Evolutionary conservation across 345 rosid species (phyloP), one percentile per base, ranked within the genome.

Genomic region (Salix brachista): DNA sequence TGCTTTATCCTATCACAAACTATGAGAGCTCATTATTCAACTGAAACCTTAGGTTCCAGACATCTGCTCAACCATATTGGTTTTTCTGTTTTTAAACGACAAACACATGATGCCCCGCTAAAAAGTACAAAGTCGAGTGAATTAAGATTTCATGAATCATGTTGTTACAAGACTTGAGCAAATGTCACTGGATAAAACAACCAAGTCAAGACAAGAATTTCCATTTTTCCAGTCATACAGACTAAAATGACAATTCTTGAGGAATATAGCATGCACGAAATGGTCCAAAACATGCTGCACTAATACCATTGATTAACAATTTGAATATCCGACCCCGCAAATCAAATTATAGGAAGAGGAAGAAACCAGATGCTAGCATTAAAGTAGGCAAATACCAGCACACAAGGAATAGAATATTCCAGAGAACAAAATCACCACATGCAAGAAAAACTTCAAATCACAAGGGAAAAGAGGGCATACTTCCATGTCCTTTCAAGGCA

Each of bases 381-480:
- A 26, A 23, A 69, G 37, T 25, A 42, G 37, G 23, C 34, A 76
- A 19, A 8, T 37, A 66, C 5, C 54, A 12, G 8, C 21, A 36
- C 28, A 58, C 62, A 34, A 23, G 14, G 21, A 5, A 18, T 4
- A 58, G 14, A 14, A 21, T 4, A 50, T 8, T 2, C 39, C 58
- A 34, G 58, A 36, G 26, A 23, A 23, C 6, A 14, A 13, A 42
- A 36, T 44, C 26, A 61, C n/a, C n/a, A 42, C 42, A 44, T 6
- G 67, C 67, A 78, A 30, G 21, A n/a, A 60, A 13, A 41, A 30
- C 46, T 23, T 66, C 18, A 67, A 54, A 42, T 67, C 61, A 69
- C 52, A 69, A 64, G 37, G 65, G 67, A 23, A n/a, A 44, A 81
- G 44, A 67, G n/a, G n/a, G 32, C 80, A 39, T 73, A 77, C 84